Conservation (phyloP, 164 flowering plant genomes). For the Paratinospora sagittata region DNA sequence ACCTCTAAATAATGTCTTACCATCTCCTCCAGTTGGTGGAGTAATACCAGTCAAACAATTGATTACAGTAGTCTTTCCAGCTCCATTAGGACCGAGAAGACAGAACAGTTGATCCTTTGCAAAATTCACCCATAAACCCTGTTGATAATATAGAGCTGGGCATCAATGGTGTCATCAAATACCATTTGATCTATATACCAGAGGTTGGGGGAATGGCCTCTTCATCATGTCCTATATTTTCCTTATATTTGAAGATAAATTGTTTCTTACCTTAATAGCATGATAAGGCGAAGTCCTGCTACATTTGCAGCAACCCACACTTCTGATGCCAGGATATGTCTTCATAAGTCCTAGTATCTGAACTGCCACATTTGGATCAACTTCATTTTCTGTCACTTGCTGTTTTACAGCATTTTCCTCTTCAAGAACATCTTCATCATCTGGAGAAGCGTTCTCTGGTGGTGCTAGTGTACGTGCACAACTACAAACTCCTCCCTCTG, state of each 20-base stretch:
- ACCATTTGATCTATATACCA: too few species aligned
- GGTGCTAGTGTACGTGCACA: slow-evolving; percentile 57
- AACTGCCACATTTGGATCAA: slow-evolving; percentile 67
- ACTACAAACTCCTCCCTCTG: slow-evolving; percentile 80
- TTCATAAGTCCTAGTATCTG: slow-evolving; percentile 89
- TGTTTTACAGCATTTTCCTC: slow-evolving; percentile 75
- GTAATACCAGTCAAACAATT: slow-evolving; percentile 87
- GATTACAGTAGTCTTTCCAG: slow-evolving; percentile 13
- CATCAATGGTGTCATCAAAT: not conserved
- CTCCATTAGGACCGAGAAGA: slow-evolving; percentile 17
- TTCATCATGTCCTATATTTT: not conserved
- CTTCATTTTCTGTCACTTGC: slow-evolving; percentile 39
- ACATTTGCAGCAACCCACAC: slow-evolving; percentile 64
- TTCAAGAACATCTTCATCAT: slow-evolving; percentile 88
- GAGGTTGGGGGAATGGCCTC: not conserved
- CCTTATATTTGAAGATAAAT: not conserved
- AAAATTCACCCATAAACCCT: slow-evolving; percentile 11
- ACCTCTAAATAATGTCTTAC: slow-evolving; percentile 32
- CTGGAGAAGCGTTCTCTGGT: slow-evolving; percentile 41
- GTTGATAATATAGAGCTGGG: not conserved
- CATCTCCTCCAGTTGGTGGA: slow-evolving; percentile 90
- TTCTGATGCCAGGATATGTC: slow-evolving; percentile 67
- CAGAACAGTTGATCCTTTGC: slow-evolving; percentile 85
- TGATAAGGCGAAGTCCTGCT: slow-evolving; percentile 65
- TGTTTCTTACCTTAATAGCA: slow-evolving; percentile 66